Conservation (phyloP, 768 basidiomycete species). For the Lyophyllum decastes region DNA sequence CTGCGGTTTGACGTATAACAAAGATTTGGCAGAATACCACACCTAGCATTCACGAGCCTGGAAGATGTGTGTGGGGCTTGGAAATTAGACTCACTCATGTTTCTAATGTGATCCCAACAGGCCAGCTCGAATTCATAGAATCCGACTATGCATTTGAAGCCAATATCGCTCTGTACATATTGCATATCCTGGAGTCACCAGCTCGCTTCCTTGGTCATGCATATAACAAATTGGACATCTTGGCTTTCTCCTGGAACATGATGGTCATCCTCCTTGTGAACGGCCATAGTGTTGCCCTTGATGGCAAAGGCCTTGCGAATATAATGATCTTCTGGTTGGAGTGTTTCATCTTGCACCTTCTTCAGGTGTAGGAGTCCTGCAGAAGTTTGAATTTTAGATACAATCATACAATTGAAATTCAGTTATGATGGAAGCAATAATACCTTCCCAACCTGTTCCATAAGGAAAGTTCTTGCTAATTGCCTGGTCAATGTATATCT, state of each 20-base stretch:
- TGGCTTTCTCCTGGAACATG: conserved; percentile 6
- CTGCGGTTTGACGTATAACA: conserved; percentile 14
- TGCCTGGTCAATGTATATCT: not conserved
- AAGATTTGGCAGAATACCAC: conserved; percentile 1
- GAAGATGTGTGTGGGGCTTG: not conserved
- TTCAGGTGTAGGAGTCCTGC: not conserved
- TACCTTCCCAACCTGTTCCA: conserved; percentile 3
- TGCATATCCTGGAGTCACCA: conserved; percentile 15
- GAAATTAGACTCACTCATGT: not conserved
- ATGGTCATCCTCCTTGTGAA: not conserved
- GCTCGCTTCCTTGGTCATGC: conserved; percentile 25
- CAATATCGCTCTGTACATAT: conserved; percentile 29
- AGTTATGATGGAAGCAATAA: not conserved
- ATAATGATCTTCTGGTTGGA: not conserved
- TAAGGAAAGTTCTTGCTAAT: not conserved
- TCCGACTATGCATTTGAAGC: conserved; percentile 25
- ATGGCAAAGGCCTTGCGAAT: not conserved
- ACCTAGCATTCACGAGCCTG: not conserved
- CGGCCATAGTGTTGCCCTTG: not conserved
- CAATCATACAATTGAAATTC: not conserved
- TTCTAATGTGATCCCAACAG: not conserved
- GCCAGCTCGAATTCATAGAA: conserved; percentile 30
- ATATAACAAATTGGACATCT: conserved; percentile 21
- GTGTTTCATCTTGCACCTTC: not conserved
- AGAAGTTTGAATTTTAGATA: not conserved